Evolutionary conservation across 805 yeast species (phyloP), one percentile per base, ranked within the genome.

Genomic region (Metschnikowia kofuensis): DNA sequence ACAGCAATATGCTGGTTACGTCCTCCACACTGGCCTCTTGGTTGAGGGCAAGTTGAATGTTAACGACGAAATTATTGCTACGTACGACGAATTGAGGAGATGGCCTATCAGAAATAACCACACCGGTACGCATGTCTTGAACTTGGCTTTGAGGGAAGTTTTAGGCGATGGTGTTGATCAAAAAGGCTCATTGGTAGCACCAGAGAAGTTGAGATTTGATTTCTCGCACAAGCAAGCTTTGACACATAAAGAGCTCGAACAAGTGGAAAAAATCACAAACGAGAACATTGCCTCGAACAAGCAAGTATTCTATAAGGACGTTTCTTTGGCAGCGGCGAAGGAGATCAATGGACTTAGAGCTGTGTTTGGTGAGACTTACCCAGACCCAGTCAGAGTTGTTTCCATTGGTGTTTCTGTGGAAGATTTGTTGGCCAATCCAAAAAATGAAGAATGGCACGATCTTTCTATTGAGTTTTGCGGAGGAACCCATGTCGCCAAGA

Each of bases 371-470:
- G 99, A 94, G 76, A 89, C 96, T 3, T 94, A 94, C 65, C 99
- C 99, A 38, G 97, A 94, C 65, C 99, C 99, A 35, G 99, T 94
- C 21, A 84, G 99, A 67, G 99, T 94, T 58, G 97, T 94, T 42
- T 88, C 96, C 30, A 87, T 94, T 63, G 99, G 99, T 64, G 85
- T 80, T 37, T 84, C 96, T 41, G 90, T 94, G 39, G 90, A 87
- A 27, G 94, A 87, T 12, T 75, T 94, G 58, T 67, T 92, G 56
- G 75, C 77, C 7, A 76, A 83, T 59, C 96, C 97, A 58, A 59
- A 73, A 29, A 87, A 80, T 63, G 72, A 74, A 44, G 81, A 88
- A 62, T 94, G 99, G 98, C 71, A 68, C 60, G 72, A 79, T 38
- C 76, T 79, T 63, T 89, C 97, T 1, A 78, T 94, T 57, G 99